phyloP scores from a whole-genome alignment of 805 yeast species.

The Candida manassasensis region DNA sequence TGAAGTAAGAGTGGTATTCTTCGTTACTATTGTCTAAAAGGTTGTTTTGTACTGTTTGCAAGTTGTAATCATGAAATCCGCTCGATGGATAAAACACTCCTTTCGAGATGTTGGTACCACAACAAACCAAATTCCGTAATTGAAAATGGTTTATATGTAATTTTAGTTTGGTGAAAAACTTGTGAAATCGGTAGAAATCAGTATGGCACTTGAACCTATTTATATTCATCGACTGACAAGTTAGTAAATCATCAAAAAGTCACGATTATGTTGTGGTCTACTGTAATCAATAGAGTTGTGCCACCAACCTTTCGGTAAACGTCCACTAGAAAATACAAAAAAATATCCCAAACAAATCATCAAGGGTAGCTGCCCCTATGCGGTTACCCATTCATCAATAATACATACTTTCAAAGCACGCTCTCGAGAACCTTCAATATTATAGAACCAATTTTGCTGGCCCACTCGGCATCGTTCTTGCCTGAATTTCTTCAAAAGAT shows the following conservation, averaged over 20 bases:
- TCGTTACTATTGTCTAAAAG: conserved; percentile 18
- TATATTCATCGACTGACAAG: conserved; percentile 8
- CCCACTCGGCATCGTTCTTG: conserved; percentile 33
- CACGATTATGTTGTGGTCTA: too few relatives aligned
- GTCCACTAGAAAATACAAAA: too few relatives aligned
- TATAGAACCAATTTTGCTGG: conserved; percentile 33
- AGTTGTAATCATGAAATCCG: conserved; percentile 25
- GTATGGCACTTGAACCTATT: conserved; percentile 18
- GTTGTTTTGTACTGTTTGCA: conserved; percentile 17
- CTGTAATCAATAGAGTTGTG: too few relatives aligned
- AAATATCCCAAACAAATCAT: too few relatives aligned
- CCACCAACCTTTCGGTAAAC: too few relatives aligned
- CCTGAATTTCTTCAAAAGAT: conserved; percentile 27
- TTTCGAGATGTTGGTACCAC: conserved; percentile 24
- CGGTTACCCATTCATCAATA: too few relatives aligned
- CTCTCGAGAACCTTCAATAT: conserved; percentile 31
- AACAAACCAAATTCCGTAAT: conserved; percentile 47
- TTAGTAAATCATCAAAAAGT: conserved; percentile 16
- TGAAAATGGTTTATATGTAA: conserved; percentile 56
- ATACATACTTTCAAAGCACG: conserved; percentile 31
- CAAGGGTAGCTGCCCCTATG: too few relatives aligned
- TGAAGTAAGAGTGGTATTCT: conserved; percentile 30
- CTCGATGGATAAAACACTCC: conserved; percentile 40
- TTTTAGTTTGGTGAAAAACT: conserved; percentile 39
- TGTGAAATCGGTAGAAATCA: conserved; percentile 35